These are phyloP conservation scores for Lanmaoa pseudosensibilis DNA, from an alignment of 768 basidiomycete species.

Conservation along the genomic window DNA sequence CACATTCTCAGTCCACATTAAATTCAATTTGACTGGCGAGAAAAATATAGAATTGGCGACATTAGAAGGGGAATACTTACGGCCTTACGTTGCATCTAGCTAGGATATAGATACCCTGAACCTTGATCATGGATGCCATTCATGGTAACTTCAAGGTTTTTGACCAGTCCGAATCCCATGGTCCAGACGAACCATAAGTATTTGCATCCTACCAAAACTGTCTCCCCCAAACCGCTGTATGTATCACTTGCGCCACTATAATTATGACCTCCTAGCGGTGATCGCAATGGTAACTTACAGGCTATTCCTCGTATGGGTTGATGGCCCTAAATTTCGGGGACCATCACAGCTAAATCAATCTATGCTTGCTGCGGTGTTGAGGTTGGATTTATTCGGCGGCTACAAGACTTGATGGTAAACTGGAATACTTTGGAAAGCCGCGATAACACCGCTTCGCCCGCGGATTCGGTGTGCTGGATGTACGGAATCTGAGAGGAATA, in stretches of 20 bases:
- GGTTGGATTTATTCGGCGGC: neutral
- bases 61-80: constrained; percentile 12
- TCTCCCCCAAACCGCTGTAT: neutral
- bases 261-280: neutral
- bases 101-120: constrained; percentile 7
- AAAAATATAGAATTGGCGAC: neutral
- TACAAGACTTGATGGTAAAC: neutral
- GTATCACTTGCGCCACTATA: neutral
- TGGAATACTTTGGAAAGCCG: neutral
- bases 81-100: constrained; percentile 3
- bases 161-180: neutral
- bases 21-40: neutral
- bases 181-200: neutral
- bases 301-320: neutral
- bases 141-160: constrained; percentile 6
- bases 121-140: constrained; percentile 14
- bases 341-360: neutral
- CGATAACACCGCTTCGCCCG: constrained; percentile 12
- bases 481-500: neutral
- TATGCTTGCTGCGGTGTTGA: neutral
- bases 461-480: neutral
- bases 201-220: neutral
- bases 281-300: neutral
- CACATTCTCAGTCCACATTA: constrained; percentile 12
- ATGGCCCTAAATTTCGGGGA: neutral